Percentiles rank a stretch among this genome's conserved stretches.
Evolutionary conservation across 176 grass and related monocot genomes (phyloP).

Genomic region (Guadua angustifolia): DNA sequence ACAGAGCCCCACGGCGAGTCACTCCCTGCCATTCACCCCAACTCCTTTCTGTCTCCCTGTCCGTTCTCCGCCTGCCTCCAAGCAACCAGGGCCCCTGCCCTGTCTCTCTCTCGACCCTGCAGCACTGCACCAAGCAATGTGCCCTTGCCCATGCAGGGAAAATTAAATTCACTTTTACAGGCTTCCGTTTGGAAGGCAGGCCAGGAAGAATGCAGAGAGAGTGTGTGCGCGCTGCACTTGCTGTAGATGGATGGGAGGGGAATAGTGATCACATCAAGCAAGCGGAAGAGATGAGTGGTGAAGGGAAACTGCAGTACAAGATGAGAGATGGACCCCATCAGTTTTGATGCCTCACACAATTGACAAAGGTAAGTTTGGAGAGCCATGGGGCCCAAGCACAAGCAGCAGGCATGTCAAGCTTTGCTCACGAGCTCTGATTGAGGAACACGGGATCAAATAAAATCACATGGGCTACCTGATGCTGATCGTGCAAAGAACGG

Average conservation of each 20-base stretch:
- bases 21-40: conserved; percentile 19
- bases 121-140: not conserved
- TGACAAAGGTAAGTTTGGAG: not conserved
- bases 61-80: not conserved
- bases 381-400: not conserved
- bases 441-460: not conserved
- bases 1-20: not conserved
- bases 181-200: not conserved
- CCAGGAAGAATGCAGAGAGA: not conserved
- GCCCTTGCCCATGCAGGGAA: not conserved
- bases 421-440: not conserved
- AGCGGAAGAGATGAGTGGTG: too few species aligned
- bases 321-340: not conserved
- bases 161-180: not conserved
- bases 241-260: not conserved
- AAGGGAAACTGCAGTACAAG: not conserved
- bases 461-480: not conserved
- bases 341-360: not conserved
- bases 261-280: not conserved
- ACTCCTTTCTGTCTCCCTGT: conserved; percentile 48
- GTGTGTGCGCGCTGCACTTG: not conserved
- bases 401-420: not conserved
- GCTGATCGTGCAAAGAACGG: not conserved
- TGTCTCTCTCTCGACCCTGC: not conserved
- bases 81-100: not conserved